These are phyloP conservation scores for Rhodotorula sp. DNA, from an alignment of 1,284 basidiomycete species.

Conservation along the genomic window DNA sequence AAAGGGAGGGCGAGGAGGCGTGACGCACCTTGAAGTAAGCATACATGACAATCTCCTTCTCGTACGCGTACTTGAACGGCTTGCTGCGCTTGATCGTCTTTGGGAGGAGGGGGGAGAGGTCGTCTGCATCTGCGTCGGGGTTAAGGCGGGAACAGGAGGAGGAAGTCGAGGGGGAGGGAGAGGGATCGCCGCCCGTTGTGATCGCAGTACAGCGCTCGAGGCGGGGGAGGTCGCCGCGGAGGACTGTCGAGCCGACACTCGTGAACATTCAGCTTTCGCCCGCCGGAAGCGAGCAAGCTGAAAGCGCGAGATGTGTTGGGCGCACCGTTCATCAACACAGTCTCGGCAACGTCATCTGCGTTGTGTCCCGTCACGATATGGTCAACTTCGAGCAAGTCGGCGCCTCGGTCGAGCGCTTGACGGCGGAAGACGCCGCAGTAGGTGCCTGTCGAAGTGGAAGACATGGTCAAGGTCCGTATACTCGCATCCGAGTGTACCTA, in stretches of 20 bases:
- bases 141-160: conserved; percentile 1
- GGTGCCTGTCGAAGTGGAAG: conserved; percentile 56
- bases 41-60: conserved; percentile 98
- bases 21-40: conserved; percentile 53
- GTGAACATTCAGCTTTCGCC: too few relatives aligned
- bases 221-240: conserved; percentile 94
- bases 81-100: conserved; percentile 95
- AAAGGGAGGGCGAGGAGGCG: not conserved
- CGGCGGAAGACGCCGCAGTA: conserved; percentile 97
- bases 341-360: conserved; percentile 98
- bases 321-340: conserved; percentile 96
- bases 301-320: conserved; percentile 22
- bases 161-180: not conserved
- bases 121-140: conserved; percentile 29
- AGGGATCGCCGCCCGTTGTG: conserved; percentile 68
- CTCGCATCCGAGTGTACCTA: too few relatives aligned
- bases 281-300: not conserved
- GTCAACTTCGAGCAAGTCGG: conserved; percentile 81
- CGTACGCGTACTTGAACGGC: conserved; percentile 97
- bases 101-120: conserved; percentile 25
- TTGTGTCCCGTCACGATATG: conserved; percentile 99
- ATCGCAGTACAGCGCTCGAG: conserved; percentile 91
- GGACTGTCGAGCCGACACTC: conserved; percentile 60
- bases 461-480: too few relatives aligned
- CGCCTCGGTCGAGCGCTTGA: conserved; percentile 93